A percentile compares a stretch with the other conserved stretches of the same genome.
Conservation (phyloP, 2,329 filamentous ascomycete genomes). For the Graphilbum fragrans region DNA sequence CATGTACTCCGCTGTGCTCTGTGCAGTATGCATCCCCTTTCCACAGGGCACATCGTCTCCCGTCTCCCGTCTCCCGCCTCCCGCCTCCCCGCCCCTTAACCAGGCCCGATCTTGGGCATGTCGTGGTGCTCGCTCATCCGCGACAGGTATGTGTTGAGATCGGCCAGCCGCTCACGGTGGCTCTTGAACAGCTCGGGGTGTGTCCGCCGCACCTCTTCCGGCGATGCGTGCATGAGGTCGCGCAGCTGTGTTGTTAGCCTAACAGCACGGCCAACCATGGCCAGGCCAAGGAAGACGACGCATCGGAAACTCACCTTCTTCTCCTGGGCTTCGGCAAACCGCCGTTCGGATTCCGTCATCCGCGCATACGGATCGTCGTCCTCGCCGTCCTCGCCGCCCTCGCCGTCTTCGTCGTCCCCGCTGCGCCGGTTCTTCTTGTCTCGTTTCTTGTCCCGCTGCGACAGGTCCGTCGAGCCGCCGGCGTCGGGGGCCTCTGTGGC, state of each 20-base stretch:
- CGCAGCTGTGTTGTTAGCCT: conserved; percentile 46
- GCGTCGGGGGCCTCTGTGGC: conserved; percentile 17
- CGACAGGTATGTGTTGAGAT: conserved; percentile 87
- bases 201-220: conserved; percentile 20
- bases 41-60: no score
- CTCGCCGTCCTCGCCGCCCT: conserved; percentile 16
- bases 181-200: conserved; percentile 79
- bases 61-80: background rate
- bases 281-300: background rate
- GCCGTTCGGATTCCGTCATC: conserved; percentile 78
- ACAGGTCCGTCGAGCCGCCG: conserved; percentile 15
- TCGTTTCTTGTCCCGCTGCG: conserved; percentile 8
- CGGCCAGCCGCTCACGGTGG: conserved; percentile 92
- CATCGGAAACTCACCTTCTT: conserved; percentile 43
- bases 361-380: conserved; percentile 15
- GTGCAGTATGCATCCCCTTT: no score
- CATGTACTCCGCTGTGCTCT: no score
- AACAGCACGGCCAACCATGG: background rate
- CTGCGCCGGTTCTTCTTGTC: conserved; percentile 1
- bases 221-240: conserved; percentile 53
- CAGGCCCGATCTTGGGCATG: conserved; percentile 63
- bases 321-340: conserved; percentile 67
- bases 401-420: conserved; percentile 12
- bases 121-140: conserved; percentile 94
- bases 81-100: conserved; percentile 21